Conservation (phyloP, 2,329 filamentous ascomycete species). For the Fusarium mexicanum region DNA sequence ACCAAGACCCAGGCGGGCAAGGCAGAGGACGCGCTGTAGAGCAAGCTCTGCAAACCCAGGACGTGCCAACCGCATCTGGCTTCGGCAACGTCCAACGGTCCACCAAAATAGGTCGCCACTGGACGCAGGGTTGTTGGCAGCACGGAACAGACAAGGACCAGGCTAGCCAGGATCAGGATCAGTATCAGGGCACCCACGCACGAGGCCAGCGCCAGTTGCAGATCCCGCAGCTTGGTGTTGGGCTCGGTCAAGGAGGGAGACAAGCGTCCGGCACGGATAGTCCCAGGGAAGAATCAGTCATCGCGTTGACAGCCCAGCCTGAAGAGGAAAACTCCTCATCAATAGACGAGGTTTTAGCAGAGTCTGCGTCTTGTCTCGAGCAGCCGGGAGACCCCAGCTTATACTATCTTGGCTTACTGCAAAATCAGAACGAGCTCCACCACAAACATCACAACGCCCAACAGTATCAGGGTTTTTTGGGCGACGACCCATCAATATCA, state of each 20-base stretch:
- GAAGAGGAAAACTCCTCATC: conserved; percentile 15
- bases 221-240: conserved; percentile 40
- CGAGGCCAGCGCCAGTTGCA: conserved; percentile 39
- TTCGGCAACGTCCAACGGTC: conserved; percentile 40
- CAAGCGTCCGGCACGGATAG: conserved; percentile 29
- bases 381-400: conserved; percentile 24
- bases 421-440: conserved; percentile 33
- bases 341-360: conserved; percentile 23
- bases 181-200: conserved; percentile 40
- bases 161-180: conserved; percentile 30
- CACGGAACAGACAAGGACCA: conserved; percentile 29
- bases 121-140: conserved; percentile 31
- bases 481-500: conserved; percentile 19
- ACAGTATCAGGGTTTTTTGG: conserved; percentile 25
- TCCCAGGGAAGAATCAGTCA: conserved; percentile 21
- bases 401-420: conserved; percentile 32
- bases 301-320: conserved; percentile 6
- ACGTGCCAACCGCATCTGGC: conserved; percentile 38
- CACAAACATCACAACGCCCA: conserved; percentile 11
- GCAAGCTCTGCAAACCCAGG: conserved; percentile 25
- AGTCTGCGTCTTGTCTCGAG: conserved; percentile 25
- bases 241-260: conserved; percentile 41
- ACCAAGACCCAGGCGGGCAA: conserved; percentile 21
- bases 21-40: conserved; percentile 17
- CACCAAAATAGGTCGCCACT: conserved; percentile 39